phyloP scores from a whole-genome alignment of 495 filamentous ascomycete genomes.

The Aspergillus cavernicola region DNA sequence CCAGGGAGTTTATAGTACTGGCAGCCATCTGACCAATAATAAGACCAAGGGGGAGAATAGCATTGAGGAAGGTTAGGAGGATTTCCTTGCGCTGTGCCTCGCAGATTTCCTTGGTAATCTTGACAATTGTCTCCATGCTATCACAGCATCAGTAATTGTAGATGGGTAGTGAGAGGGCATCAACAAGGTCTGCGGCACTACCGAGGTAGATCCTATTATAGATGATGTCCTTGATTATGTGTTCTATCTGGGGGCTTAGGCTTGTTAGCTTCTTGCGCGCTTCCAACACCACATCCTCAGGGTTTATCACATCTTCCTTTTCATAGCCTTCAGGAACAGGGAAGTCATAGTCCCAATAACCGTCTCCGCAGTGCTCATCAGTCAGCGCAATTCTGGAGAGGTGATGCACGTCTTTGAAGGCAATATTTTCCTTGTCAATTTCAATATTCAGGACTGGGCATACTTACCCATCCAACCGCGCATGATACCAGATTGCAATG shows the following conservation, averaged over 20 bases:
- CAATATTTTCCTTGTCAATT: not conserved
- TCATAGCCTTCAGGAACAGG: slow-evolving; percentile 1
- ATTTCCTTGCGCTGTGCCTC: slow-evolving; percentile 6
- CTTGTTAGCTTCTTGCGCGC: not conserved
- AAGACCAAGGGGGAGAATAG: slow-evolving; percentile 6
- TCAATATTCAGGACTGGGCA: too few species aligned
- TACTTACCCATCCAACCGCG: not conserved
- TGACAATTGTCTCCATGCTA: not conserved
- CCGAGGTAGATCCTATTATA: not conserved
- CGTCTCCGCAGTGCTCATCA: not conserved
- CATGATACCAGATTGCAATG: not conserved
- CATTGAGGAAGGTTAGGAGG: slow-evolving; percentile 1
- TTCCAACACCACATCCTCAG: slow-evolving; percentile 1
- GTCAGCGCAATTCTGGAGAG: not conserved
- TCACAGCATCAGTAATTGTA: slow-evolving; percentile 1
- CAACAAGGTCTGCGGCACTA: not conserved
- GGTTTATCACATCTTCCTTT: slow-evolving; percentile 5
- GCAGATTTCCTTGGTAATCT: slow-evolving; percentile 1
- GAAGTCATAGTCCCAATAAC: slow-evolving; percentile 3
- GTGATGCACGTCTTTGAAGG: not conserved
- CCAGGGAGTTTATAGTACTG: not conserved
- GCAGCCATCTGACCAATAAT: slow-evolving; percentile 3
- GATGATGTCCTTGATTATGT: not conserved
- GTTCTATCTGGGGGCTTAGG: not conserved
- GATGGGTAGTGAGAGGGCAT: slow-evolving; percentile 3